phyloP scores from a whole-genome alignment of 768 basidiomycete genomes.

The Naganishia onofrii region DNA sequence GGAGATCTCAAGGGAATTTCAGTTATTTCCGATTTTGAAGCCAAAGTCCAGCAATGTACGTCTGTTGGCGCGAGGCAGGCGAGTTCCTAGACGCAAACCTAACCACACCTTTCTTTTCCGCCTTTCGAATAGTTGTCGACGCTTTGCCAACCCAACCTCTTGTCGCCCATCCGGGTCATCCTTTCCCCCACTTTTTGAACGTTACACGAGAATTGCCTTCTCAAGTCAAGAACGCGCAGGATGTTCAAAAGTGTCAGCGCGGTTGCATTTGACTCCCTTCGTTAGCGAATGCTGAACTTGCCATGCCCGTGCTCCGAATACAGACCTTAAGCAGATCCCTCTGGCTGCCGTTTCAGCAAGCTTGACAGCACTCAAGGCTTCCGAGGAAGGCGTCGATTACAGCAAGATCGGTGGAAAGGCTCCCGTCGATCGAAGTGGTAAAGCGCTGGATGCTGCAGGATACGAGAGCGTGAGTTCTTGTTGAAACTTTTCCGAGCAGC shows the following conservation, averaged over 20 bases:
- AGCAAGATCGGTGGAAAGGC: slow-evolving; percentile 22
- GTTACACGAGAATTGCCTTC: slow-evolving; percentile 39
- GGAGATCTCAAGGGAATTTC: slow-evolving; percentile 44
- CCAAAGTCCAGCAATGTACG: slow-evolving; percentile 46
- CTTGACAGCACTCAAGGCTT: slow-evolving; percentile 27
- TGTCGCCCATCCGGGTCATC: slow-evolving; percentile 48
- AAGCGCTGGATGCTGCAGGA: slow-evolving; percentile 27
- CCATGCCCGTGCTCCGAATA: too few species aligned
- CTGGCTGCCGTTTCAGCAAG: slow-evolving; percentile 25
- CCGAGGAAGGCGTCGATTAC: slow-evolving; percentile 26
- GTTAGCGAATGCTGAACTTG: background rate
- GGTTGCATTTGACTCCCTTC: background rate
- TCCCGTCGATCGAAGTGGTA: slow-evolving; percentile 6
- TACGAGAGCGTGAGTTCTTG: slow-evolving; percentile 31
- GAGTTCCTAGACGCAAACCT: background rate
- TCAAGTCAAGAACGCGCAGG: slow-evolving; percentile 44
- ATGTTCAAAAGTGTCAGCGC: slow-evolving; percentile 49
- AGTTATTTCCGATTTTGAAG: slow-evolving; percentile 45
- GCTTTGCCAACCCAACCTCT: slow-evolving; percentile 44
- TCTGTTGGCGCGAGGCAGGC: too few species aligned
- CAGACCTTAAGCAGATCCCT: slow-evolving; percentile 29
- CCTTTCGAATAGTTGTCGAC: slow-evolving; percentile 36
- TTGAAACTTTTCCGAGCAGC: too few species aligned
- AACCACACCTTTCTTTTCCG: background rate
- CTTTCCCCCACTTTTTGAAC: slow-evolving; percentile 50